phyloP scores from a whole-genome alignment of 768 basidiomycete species.

The Pisolithus sp. region DNA sequence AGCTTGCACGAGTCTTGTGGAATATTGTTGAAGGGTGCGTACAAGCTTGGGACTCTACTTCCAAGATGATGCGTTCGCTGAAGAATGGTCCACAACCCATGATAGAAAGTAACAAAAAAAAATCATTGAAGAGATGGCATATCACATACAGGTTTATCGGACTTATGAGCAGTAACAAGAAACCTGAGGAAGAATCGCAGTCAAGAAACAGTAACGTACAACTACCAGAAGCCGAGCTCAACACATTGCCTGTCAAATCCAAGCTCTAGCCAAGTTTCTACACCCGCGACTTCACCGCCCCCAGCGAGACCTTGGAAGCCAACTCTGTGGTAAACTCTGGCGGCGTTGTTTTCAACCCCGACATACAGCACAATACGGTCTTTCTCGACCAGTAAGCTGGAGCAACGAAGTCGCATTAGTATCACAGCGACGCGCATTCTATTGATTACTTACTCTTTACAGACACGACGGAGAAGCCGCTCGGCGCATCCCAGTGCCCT shows the following conservation, averaged over 20 bases:
- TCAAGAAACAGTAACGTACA: background rate
- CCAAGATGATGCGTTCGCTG: constrained; percentile 1
- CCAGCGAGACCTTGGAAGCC: constrained; percentile 55
- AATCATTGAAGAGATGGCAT: too few species aligned
- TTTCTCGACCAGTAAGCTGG: constrained; percentile 34
- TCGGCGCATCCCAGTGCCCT: constrained; percentile 53
- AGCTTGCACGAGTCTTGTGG: constrained; percentile 4
- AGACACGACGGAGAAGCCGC: constrained; percentile 53
- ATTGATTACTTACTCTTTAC: constrained; percentile 38
- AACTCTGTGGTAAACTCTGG: constrained; percentile 53
- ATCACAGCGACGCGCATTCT: background rate
- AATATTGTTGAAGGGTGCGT: constrained; percentile 36
- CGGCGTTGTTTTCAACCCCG: constrained; percentile 44
- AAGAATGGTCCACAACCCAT: constrained; percentile 32
- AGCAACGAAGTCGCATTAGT: constrained; percentile 5
- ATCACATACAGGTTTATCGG: too few species aligned
- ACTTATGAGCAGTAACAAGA: background rate
- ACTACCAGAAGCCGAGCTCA: constrained; percentile 63
- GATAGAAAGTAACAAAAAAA: constrained; percentile 4
- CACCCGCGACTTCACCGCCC: constrained; percentile 32
- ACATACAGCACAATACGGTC: constrained; percentile 60
- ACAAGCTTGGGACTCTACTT: constrained; percentile 24
- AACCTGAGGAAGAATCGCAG: background rate
- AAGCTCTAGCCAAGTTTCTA: constrained; percentile 54
- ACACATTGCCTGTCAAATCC: constrained; percentile 49